Evolutionary conservation across 1,139 yeast species (phyloP).

Genomic region (Blastobotrys buckinghamii): DNA sequence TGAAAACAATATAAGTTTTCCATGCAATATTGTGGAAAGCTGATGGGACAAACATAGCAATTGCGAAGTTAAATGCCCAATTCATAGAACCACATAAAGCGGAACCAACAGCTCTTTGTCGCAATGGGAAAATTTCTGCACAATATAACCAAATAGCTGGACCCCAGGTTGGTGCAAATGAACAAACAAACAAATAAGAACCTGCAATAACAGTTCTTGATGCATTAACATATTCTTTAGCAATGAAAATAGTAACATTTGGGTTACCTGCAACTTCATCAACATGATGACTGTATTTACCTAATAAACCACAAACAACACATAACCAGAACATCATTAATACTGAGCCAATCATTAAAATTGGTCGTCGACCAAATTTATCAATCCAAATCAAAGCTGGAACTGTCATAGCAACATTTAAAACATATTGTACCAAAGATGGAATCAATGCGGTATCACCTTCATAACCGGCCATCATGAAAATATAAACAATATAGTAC

Average conservation of each 20-base stretch:
- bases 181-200: slow-evolving; percentile 56
- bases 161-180: slow-evolving; percentile 67
- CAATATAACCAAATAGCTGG: slow-evolving; percentile 55
- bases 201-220: slow-evolving; percentile 53
- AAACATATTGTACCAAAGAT: slow-evolving; percentile 55
- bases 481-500: slow-evolving; percentile 37
- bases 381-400: slow-evolving; percentile 46
- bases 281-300: slow-evolving; percentile 32
- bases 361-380: slow-evolving; percentile 49
- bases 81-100: slow-evolving; percentile 54
- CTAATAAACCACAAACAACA: slow-evolving; percentile 40
- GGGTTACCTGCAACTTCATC: slow-evolving; percentile 38
- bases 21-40: slow-evolving; percentile 50
- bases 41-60: slow-evolving; percentile 48
- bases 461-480: slow-evolving; percentile 35
- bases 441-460: slow-evolving; percentile 39
- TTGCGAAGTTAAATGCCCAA: slow-evolving; percentile 56
- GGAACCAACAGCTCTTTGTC: slow-evolving; percentile 51
- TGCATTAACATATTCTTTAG: slow-evolving; percentile 35
- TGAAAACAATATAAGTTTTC: slow-evolving; percentile 58
- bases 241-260: slow-evolving; percentile 42
- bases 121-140: slow-evolving; percentile 51
- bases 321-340: slow-evolving; percentile 42
- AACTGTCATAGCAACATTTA: slow-evolving; percentile 35
- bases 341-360: slow-evolving; percentile 36